Evolutionary conservation across 768 basidiomycete species (phyloP).

Genomic region (Russula brevipes): DNA sequence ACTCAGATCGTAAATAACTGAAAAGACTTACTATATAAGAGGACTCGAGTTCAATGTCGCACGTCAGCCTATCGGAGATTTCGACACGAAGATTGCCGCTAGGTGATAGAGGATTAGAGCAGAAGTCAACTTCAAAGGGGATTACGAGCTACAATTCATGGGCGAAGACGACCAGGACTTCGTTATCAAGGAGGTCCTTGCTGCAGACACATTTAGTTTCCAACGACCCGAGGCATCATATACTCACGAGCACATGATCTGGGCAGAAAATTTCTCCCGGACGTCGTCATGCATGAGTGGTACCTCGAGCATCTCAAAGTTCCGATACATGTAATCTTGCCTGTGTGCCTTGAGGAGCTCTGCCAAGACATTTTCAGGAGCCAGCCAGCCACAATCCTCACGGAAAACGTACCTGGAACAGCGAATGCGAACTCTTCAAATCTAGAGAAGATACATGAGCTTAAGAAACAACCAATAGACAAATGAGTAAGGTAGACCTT

Average conservation of each 20-base stretch:
- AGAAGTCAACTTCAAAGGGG: not conserved
- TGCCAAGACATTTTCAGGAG: slow-evolving; percentile 27
- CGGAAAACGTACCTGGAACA: slow-evolving; percentile 50
- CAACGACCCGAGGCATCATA: not conserved
- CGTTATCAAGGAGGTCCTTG: slow-evolving; percentile 67
- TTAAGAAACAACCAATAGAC: not conserved
- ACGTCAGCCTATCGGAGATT: slow-evolving; percentile 64
- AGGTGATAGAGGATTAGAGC: slow-evolving; percentile 6
- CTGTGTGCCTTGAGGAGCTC: slow-evolving; percentile 88
- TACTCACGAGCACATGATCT: slow-evolving; percentile 86
- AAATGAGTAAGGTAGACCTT: slow-evolving; percentile 44
- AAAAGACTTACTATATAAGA: slow-evolving; percentile 67
- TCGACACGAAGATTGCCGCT: slow-evolving; percentile 89
- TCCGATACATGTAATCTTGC: slow-evolving; percentile 73
- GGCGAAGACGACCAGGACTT: slow-evolving; percentile 77
- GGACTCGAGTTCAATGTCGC: slow-evolving; percentile 71
- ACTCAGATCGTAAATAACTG: not conserved
- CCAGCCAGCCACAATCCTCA: not conserved
- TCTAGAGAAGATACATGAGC: slow-evolving; percentile 37
- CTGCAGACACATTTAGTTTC: slow-evolving; percentile 36
- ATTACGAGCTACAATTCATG: slow-evolving; percentile 76
- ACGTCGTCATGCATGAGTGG: slow-evolving; percentile 65
- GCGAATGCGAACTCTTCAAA: slow-evolving; percentile 57
- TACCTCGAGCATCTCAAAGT: slow-evolving; percentile 73
- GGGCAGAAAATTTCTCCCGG: slow-evolving; percentile 68